phyloP scores from a whole-genome alignment of 148 eudicot genomes.

The Arctostaphylos glauca region DNA sequence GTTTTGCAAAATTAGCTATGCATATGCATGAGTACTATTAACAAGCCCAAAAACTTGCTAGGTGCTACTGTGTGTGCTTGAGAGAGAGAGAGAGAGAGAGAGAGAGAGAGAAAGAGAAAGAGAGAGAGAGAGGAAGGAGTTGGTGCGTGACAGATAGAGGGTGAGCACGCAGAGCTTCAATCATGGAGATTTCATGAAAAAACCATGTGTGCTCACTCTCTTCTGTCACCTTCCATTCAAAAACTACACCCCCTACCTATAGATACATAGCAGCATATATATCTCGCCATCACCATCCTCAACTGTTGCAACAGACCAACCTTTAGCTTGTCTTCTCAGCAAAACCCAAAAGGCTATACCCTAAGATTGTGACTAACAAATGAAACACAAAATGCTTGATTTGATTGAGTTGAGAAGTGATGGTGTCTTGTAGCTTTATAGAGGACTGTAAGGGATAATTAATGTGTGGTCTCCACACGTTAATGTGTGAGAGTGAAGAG shows the following conservation, averaged over 20 bases:
- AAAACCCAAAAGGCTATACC: background rate
- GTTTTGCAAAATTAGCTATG: too few species aligned
- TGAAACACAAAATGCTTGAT: background rate
- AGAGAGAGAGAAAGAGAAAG: background rate
- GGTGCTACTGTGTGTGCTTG: background rate
- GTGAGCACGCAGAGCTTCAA: conserved; percentile 21
- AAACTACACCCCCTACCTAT: background rate
- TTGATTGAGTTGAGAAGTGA: background rate
- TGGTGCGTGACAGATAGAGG: conserved; percentile 16
- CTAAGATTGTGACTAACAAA: background rate
- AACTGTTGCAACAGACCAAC: background rate
- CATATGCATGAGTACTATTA: too few species aligned
- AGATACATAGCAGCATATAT: background rate
- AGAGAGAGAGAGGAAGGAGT: background rate
- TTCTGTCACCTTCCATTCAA: conserved; percentile 17
- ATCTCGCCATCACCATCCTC: background rate
- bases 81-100: background rate
- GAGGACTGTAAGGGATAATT: background rate
- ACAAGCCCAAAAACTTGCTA: background rate
- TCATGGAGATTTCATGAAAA: conserved; percentile 19
- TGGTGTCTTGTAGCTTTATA: conserved; percentile 8
- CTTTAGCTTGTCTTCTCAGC: background rate
- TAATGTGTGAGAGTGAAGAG: too few species aligned
- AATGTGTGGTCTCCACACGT: background rate
- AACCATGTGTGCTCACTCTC: conserved; percentile 22